These are phyloP conservation scores for Vitis hybrid DNA, from an alignment of 177 flowering plant genomes.

Conservation along the genomic window DNA sequence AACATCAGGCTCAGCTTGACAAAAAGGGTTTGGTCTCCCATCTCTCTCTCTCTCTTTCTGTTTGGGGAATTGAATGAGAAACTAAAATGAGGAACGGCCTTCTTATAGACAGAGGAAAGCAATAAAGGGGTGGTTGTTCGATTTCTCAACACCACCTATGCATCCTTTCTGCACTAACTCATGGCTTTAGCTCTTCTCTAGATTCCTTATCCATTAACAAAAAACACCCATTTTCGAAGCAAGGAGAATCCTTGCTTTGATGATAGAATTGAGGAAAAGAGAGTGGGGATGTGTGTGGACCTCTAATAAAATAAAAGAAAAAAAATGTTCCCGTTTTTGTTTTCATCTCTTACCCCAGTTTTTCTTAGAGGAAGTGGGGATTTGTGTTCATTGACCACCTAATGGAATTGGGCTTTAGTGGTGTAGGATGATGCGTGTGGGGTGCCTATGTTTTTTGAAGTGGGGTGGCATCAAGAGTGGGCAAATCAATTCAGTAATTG, in stretches of 20 bases:
- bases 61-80: not conserved
- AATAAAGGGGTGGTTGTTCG: not conserved
- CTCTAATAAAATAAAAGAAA: constrained; percentile 3
- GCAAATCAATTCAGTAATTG: too few species aligned
- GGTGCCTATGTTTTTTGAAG: not conserved
- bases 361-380: constrained; percentile 20
- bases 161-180: not conserved
- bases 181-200: constrained; percentile 3
- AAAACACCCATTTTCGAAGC: constrained; percentile 13
- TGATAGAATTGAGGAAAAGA: not conserved
- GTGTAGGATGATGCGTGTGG: constrained; percentile 11
- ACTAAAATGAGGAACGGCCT: constrained; percentile 11
- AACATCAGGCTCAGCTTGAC: constrained; percentile 2
- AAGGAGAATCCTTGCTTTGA: constrained; percentile 13
- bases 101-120: constrained; percentile 23
- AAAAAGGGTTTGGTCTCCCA: constrained; percentile 19
- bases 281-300: constrained; percentile 1
- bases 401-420: constrained; percentile 25
- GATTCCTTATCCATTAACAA: constrained; percentile 28
- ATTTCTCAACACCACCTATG: constrained; percentile 1
- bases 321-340: not conserved
- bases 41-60: constrained; percentile 7
- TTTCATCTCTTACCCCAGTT: not conserved
- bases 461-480: not conserved
- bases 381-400: constrained; percentile 28